Percentiles rank a stretch among this genome's conserved stretches.
Evolutionary conservation across 345 rosid genomes (phyloP).

Genomic region (Laguncularia racemosa): DNA sequence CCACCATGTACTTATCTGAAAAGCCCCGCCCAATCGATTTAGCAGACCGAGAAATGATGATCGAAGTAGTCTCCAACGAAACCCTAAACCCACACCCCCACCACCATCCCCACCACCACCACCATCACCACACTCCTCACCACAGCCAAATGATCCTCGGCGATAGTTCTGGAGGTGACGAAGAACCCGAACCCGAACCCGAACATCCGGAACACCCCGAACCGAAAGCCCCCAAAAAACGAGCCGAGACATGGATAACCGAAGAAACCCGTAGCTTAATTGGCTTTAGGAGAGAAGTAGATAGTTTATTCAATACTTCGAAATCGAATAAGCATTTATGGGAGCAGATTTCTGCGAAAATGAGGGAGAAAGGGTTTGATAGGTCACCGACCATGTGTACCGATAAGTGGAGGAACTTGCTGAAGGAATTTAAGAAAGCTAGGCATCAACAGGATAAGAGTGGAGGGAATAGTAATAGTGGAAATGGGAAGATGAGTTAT

Average conservation of each 20-base stretch:
- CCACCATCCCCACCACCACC: conserved; percentile 34
- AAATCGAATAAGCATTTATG: conserved; percentile 97
- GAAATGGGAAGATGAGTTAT: background rate
- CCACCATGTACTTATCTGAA: conserved; percentile 71
- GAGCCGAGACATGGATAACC: conserved; percentile 99
- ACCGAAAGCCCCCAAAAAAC: conserved; percentile 63
- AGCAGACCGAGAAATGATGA: conserved; percentile 2
- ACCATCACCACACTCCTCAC: background rate
- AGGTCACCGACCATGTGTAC: conserved; percentile 99
- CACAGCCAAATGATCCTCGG: conserved; percentile 57
- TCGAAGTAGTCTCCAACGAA: conserved; percentile 40
- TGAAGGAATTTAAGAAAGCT: conserved; percentile 94
- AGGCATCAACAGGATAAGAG: conserved; percentile 79
- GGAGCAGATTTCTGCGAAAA: conserved; percentile 86
- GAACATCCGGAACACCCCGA: background rate
- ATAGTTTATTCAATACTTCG: conserved; percentile 82
- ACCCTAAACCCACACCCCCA: conserved; percentile 55
- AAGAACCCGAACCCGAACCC: conserved; percentile 37
- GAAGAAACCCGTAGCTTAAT: conserved; percentile 89
- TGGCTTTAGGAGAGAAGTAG: conserved; percentile 75
- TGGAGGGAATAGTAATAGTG: background rate
- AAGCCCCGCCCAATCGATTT: conserved; percentile 66
- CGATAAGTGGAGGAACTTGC: conserved; percentile 96
- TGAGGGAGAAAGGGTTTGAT: conserved; percentile 96
- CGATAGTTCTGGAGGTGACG: conserved; percentile 79